Evolutionary conservation across 2,329 filamentous ascomycete species (phyloP).

Genomic region (Blastomyces parvus): DNA sequence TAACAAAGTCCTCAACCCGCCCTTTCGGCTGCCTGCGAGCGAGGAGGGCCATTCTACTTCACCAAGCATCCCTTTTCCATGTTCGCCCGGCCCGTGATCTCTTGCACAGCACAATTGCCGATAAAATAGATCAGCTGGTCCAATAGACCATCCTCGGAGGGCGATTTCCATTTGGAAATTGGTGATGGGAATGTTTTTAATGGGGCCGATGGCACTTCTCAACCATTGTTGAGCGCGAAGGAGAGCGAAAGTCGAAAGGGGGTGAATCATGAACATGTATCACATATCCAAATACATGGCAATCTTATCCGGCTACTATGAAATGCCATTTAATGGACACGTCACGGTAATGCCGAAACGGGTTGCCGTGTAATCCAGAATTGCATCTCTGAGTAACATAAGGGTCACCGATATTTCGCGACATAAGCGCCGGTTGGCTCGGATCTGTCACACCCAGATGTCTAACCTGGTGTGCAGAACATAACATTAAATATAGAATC

Average conservation of each 20-base stretch:
- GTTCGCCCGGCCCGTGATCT: neutral
- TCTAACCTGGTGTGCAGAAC: neutral
- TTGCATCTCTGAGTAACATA: neutral
- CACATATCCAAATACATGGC: neutral
- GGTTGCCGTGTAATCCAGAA: neutral
- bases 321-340: neutral
- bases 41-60: neutral
- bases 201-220: neutral
- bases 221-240: neutral
- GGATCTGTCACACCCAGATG: neutral
- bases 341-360: neutral
- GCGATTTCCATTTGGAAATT: neutral
- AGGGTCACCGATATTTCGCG: neutral
- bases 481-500: neutral
- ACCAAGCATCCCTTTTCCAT: neutral
- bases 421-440: neutral
- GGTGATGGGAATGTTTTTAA: neutral
- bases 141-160: neutral
- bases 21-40: fast-evolving
- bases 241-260: neutral
- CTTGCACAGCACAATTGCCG: neutral
- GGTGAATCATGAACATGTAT: neutral
- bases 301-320: neutral
- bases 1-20: neutral
- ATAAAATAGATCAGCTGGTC: neutral